A percentile compares a stretch with the other conserved stretches of the same genome.
Conservation (phyloP, 192 early-diverging fungal species). For the Umbelopsis isabellina region DNA sequence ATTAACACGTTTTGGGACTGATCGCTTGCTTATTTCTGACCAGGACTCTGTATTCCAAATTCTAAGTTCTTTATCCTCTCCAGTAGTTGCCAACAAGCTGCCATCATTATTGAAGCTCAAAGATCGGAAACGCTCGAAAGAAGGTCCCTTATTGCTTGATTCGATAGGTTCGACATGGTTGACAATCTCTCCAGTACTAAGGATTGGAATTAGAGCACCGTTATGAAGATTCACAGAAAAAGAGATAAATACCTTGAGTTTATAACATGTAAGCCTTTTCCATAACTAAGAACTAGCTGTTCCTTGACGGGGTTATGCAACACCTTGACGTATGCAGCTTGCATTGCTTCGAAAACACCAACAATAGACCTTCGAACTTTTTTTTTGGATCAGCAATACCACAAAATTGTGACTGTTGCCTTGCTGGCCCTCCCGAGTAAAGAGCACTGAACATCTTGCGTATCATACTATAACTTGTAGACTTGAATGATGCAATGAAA, state of each 20-base stretch:
- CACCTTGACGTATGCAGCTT: conserved; percentile 47
- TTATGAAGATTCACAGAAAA: background rate
- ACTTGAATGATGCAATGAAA: too few relatives aligned
- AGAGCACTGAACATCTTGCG: too few relatives aligned
- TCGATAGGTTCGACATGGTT: conserved; percentile 37
- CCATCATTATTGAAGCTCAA: conserved; percentile 63
- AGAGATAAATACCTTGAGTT: conserved; percentile 47
- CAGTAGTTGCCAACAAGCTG: conserved; percentile 59
- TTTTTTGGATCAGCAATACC: background rate
- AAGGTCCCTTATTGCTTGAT: conserved; percentile 29
- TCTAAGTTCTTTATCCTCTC: conserved; percentile 68
- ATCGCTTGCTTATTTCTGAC: conserved; percentile 52
- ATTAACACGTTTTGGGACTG: conserved; percentile 74
- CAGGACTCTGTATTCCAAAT: conserved; percentile 69
- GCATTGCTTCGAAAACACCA: background rate
- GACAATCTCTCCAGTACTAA: conserved; percentile 31
- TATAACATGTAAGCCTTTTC: conserved; percentile 52
- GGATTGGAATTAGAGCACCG: background rate
- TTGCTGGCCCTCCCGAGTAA: too few relatives aligned
- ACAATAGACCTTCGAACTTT: background rate
- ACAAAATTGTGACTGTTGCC: conserved; percentile 3
- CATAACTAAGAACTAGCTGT: conserved; percentile 51
- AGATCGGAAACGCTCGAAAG: conserved; percentile 47
- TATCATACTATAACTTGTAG: too few relatives aligned
- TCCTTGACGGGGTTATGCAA: conserved; percentile 50